Evolutionary conservation across 768 basidiomycete species (phyloP).

Genomic region (Lentinula aciculospora): DNA sequence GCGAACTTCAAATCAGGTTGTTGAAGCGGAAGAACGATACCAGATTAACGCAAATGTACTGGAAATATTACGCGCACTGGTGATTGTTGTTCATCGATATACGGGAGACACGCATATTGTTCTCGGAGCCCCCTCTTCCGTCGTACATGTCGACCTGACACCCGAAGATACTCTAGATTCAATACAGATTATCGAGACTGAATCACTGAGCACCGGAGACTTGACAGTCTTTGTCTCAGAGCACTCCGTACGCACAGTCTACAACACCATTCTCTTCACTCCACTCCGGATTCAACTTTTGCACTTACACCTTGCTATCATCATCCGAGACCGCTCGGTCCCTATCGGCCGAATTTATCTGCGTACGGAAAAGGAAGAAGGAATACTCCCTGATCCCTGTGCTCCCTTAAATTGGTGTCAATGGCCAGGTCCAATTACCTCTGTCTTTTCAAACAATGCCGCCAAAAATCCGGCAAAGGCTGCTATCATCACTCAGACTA

Average conservation of each 20-base stretch:
- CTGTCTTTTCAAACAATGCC: constrained; percentile 90
- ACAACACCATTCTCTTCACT: constrained; percentile 94
- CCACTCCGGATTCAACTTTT: constrained; percentile 80
- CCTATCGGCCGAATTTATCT: constrained; percentile 78
- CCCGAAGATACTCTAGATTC: constrained; percentile 78
- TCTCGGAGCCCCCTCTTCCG: constrained; percentile 87
- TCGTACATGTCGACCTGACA: constrained; percentile 78
- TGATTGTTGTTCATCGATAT: constrained; percentile 86
- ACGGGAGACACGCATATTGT: constrained; percentile 94
- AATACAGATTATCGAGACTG: constrained; percentile 71
- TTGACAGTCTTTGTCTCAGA: constrained; percentile 85
- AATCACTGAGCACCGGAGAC: constrained; percentile 86
- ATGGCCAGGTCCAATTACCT: constrained; percentile 95
- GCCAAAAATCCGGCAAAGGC: constrained; percentile 69
- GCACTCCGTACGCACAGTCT: constrained; percentile 78
- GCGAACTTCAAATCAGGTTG: not conserved
- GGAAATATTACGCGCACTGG: constrained; percentile 48
- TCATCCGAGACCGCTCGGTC: constrained; percentile 59
- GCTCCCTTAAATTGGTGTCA: constrained; percentile 95
- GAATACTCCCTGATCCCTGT: constrained; percentile 73
- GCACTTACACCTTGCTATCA: constrained; percentile 66
- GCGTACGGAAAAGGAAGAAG: constrained; percentile 64
- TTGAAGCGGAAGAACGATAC: not conserved
- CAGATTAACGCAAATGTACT: not conserved
- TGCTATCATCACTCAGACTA: constrained; percentile 72